A percentile compares a stretch with the other conserved stretches of the same genome.
Conservation (phyloP, 345 rosid genomes). For the Aquilaria yunnanensis region DNA sequence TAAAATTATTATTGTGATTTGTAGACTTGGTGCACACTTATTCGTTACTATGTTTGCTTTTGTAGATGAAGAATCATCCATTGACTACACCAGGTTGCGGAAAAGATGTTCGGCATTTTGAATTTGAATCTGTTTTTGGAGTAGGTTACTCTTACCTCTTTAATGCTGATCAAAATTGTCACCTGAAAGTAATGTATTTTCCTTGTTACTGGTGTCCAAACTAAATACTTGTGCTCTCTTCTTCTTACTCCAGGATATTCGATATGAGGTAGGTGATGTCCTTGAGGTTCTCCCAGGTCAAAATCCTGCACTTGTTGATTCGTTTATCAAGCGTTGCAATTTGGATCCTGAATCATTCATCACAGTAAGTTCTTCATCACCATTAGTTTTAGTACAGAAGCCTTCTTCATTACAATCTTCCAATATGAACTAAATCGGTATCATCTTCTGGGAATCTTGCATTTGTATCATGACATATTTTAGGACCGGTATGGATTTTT, state of each 20-base stretch:
- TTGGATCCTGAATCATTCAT: conserved; percentile 79
- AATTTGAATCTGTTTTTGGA: conserved; percentile 65
- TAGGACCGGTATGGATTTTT: background rate
- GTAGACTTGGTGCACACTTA: no score
- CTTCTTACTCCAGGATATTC: conserved; percentile 33
- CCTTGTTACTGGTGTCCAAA: no score
- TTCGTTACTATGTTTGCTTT: background rate
- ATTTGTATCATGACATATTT: background rate
- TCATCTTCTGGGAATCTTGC: background rate
- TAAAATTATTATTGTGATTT: no score
- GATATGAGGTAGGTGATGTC: conserved; percentile 80
- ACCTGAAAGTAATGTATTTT: background rate
- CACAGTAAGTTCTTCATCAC: conserved; percentile 37
- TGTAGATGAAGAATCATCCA: conserved; percentile 51
- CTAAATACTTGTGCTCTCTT: background rate
- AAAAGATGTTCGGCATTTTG: conserved; percentile 90
- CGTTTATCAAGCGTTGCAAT: conserved; percentile 62
- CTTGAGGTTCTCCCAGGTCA: conserved; percentile 87
- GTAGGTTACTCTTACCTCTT: conserved; percentile 36
- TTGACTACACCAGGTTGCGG: conserved; percentile 53
- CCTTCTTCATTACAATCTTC: no score
- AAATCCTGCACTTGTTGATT: conserved; percentile 51
- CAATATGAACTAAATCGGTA: background rate
- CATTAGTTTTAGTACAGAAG: no score
- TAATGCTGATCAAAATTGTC: background rate